Conservation (phyloP, 2,329 filamentous ascomycete species). For the Fusarium buharicum region DNA sequence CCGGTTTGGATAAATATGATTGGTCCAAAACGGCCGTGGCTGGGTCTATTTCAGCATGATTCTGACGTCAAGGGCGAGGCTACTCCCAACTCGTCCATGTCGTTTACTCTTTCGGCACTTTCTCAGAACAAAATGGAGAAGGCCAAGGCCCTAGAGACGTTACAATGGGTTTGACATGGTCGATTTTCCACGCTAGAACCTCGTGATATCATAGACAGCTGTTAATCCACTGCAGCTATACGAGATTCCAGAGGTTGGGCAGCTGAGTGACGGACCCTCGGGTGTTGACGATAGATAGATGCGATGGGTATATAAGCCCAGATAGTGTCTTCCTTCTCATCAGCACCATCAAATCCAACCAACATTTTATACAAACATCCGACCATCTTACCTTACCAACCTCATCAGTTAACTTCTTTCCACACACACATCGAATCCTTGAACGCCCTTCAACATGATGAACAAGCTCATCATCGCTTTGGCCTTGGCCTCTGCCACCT, state of each 20-base stretch:
- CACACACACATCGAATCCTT: neutral
- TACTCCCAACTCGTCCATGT: neutral
- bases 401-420: neutral
- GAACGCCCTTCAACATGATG: constrained; percentile 10
- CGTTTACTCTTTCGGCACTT: neutral
- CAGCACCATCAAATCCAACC: neutral
- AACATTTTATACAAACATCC: neutral
- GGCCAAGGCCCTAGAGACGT: neutral
- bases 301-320: neutral
- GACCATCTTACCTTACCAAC: neutral
- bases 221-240: neutral
- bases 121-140: neutral
- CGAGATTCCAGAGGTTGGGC: neutral
- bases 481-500: constrained; percentile 9
- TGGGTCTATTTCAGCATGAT: constrained; percentile 5
- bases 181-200: neutral
- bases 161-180: neutral
- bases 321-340: neutral
- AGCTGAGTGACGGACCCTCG: neutral
- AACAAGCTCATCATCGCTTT: constrained; percentile 15
- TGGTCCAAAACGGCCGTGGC: too few species aligned
- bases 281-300: neutral
- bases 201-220: constrained; percentile 1
- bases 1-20: too few species aligned
- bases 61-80: constrained; percentile 14